phyloP scores from a whole-genome alignment of 768 basidiomycete genomes.

The Filobasidium floriforme region DNA sequence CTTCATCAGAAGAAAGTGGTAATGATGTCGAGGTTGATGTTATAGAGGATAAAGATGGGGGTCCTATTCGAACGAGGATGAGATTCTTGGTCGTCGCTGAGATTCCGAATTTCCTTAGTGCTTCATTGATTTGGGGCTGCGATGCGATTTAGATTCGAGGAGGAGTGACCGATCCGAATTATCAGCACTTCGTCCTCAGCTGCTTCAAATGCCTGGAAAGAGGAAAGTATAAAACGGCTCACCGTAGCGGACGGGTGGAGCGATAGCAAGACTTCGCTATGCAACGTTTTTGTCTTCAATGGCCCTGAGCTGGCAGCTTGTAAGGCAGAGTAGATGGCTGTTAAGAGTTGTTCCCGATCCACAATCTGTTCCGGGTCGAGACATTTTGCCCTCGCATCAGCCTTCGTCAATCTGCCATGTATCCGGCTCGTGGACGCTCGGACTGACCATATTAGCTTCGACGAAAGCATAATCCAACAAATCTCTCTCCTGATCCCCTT shows the following conservation, averaged over 20 bases:
- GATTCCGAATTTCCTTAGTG: constrained; percentile 75
- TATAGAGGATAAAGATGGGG: background rate
- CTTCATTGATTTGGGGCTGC: constrained; percentile 67
- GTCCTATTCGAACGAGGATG: constrained; percentile 62
- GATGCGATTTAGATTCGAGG: background rate
- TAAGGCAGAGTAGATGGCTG: constrained; percentile 74
- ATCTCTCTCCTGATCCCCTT: constrained; percentile 61
- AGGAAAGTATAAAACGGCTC: constrained; percentile 12
- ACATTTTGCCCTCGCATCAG: background rate
- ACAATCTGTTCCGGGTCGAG: constrained; percentile 57
- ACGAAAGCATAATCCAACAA: constrained; percentile 87
- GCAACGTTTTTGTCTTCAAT: constrained; percentile 74
- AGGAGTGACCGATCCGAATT: too few relatives aligned
- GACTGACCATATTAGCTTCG: constrained; percentile 68
- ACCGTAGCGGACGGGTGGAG: constrained; percentile 85
- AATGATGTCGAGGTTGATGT: background rate
- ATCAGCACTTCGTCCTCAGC: background rate
- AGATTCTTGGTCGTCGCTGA: constrained; percentile 60
- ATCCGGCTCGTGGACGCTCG: background rate
- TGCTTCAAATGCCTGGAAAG: too few relatives aligned
- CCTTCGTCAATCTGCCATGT: constrained; percentile 13
- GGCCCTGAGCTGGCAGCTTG: constrained; percentile 56
- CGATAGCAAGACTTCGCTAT: constrained; percentile 82
- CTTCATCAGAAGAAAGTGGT: constrained; percentile 18
- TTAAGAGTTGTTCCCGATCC: constrained; percentile 69